Evolutionary conservation across 371 early-diverging fungal genomes (phyloP).

Genomic region (Mucor lusitanicus): DNA sequence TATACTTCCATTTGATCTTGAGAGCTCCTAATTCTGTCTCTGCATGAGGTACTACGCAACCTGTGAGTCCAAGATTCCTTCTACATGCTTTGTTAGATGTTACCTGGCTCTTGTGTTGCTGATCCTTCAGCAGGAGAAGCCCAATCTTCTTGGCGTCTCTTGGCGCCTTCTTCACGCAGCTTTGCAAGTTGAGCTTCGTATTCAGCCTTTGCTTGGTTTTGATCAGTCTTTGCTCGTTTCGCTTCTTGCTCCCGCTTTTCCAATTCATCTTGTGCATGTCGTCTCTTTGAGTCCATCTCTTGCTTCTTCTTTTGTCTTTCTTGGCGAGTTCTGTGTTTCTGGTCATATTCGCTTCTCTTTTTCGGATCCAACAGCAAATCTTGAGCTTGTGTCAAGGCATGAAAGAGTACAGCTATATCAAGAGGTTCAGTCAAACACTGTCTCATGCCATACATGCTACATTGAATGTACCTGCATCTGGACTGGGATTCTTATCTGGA

Average conservation of each 20-base stretch:
- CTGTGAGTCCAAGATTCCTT: background rate
- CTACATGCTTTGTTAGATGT: background rate
- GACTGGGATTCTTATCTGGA: slow-evolving; percentile 58
- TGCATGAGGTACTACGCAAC: slow-evolving; percentile 23
- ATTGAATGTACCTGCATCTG: slow-evolving; percentile 47
- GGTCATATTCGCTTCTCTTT: slow-evolving; percentile 45
- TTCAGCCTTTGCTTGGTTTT: slow-evolving; percentile 43
- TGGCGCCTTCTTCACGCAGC: slow-evolving; percentile 43
- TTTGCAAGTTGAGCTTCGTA: slow-evolving; percentile 46
- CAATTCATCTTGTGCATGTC: slow-evolving; percentile 45
- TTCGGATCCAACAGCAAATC: slow-evolving; percentile 38
- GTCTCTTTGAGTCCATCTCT: slow-evolving; percentile 51
- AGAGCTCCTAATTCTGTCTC: slow-evolving; percentile 44
- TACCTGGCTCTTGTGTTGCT: slow-evolving; percentile 28
- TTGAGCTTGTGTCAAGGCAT: slow-evolving; percentile 37
- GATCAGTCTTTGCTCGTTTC: slow-evolving; percentile 39
- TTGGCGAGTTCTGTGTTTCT: slow-evolving; percentile 38
- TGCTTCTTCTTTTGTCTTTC: slow-evolving; percentile 45
- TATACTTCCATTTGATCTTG: slow-evolving; percentile 51
- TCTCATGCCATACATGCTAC: background rate
- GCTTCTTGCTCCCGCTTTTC: slow-evolving; percentile 44
- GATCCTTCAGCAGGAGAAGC: slow-evolving; percentile 20
- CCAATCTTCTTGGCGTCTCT: slow-evolving; percentile 46
- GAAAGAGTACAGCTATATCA: slow-evolving; percentile 38
- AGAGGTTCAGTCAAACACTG: background rate